Evolutionary conservation across 2,329 filamentous ascomycete species (phyloP), one percentile per base, ranked within the genome.

Genomic region (Hirsutella rhossiliensis): DNA sequence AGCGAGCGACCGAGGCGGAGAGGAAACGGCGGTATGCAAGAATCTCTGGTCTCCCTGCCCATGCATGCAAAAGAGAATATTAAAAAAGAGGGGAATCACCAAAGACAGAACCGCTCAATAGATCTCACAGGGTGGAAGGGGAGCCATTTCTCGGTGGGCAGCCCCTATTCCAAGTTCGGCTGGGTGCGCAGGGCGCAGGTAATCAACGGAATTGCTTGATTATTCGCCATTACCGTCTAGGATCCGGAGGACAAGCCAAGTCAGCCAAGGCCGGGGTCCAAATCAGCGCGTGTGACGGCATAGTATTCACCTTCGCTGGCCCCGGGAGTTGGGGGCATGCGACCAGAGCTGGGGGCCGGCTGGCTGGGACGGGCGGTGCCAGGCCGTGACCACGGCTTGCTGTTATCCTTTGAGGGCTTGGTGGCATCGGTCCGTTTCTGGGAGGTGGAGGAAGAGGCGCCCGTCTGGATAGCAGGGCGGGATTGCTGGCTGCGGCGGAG

Each of bases 261-360:
- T 62, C 56, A 27, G 23, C 23, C 23, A 27, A 9, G 9, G 23
- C 23, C 23, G 9, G 23, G 23, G 23, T 27, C 23, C 23, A 27
- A 27, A 27, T 27, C 23, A 5, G 23, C 34, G 11, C 18, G 15
- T 61, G 59, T 56, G 52, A 18, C 18, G 15, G 11, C 15, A 5
- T 37, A 41, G 61, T 71, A 73, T 70, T 77, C 71, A 78, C 75
- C 74, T 75, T 79, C 75, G 66, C 75, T 78, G 61, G 70, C 73
- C 52, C 72, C 73, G 41, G 75, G 75, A 42, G 74, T 78, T 44
- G 75, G 74, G 55, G 75, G 75, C 69, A 78, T 74, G 53, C 72
- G 73, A 48, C 74, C 75, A 48, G 66, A 64, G 46, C 68, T 65
- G 50, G 73, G 75, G 46, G 71, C 70, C 49, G 65, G 65, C 65